Evolutionary conservation across 2,329 filamentous ascomycete genomes (phyloP).

Genomic region (Massarina eburnea): DNA sequence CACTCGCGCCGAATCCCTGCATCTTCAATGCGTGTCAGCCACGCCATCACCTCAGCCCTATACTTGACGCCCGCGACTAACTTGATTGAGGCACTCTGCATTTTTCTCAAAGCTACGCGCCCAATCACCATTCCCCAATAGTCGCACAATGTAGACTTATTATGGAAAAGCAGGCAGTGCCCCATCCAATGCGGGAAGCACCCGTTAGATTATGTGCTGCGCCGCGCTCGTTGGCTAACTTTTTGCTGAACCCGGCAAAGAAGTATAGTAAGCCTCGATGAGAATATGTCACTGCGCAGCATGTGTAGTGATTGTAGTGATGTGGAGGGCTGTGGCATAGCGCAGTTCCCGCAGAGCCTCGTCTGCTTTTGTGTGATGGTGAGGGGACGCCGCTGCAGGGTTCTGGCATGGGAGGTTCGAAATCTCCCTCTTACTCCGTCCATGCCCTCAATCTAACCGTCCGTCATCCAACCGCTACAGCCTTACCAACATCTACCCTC

Average conservation of each 20-base stretch:
- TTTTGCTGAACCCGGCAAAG: slow-evolving; percentile 6
- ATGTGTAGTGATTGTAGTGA: slow-evolving; percentile 1
- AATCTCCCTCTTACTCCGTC: slow-evolving; percentile 7
- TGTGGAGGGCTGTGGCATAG: slow-evolving; percentile 6
- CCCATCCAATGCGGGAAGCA: slow-evolving; percentile 4
- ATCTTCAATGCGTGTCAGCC: slow-evolving; percentile 19
- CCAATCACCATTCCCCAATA: background rate
- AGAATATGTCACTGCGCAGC: slow-evolving; percentile 14
- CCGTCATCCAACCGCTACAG: slow-evolving; percentile 11
- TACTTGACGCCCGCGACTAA: slow-evolving; percentile 20
- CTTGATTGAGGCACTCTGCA: slow-evolving; percentile 18
- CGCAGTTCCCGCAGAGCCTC: slow-evolving; percentile 15
- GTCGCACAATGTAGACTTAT: slow-evolving; percentile 14
- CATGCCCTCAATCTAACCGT: slow-evolving; percentile 3
- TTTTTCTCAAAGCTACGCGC: background rate
- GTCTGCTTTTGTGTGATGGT: slow-evolving; percentile 3
- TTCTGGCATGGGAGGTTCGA: slow-evolving; percentile 8
- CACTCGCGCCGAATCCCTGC: slow-evolving; percentile 3
- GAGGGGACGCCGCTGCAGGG: slow-evolving; percentile 13
- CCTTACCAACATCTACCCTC: slow-evolving; percentile 1
- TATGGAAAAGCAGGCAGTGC: slow-evolving; percentile 9
- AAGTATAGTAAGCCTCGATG: slow-evolving; percentile 22
- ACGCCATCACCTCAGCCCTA: slow-evolving; percentile 17
- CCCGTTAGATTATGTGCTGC: slow-evolving; percentile 5
- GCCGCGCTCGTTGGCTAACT: slow-evolving; percentile 11